A percentile compares a stretch with the other conserved stretches of the same genome.
phyloP scores from a whole-genome alignment of 371 early-diverging fungal species.

The Zychaea mexicana region DNA sequence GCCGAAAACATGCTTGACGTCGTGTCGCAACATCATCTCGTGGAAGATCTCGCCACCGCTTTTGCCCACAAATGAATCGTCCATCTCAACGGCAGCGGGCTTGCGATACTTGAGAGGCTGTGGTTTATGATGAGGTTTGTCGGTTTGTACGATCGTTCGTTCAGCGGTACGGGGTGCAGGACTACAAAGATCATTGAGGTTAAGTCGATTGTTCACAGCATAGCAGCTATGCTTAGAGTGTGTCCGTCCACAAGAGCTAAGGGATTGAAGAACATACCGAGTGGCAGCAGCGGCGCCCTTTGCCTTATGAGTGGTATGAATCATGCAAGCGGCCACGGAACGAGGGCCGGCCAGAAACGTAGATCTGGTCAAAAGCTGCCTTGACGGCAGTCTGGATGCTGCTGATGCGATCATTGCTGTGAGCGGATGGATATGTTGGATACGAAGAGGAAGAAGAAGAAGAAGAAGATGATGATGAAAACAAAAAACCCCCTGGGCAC shows the following conservation, averaged over 20 bases:
- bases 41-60: slow-evolving; percentile 98
- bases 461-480: background rate
- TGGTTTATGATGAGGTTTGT: slow-evolving; percentile 4
- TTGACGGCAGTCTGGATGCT: slow-evolving; percentile 24
- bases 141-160: slow-evolving; percentile 10
- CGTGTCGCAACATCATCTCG: slow-evolving; percentile 95
- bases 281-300: slow-evolving; percentile 24
- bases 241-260: background rate
- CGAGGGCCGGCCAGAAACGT: slow-evolving; percentile 10
- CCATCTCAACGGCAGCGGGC: slow-evolving; percentile 38
- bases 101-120: slow-evolving; percentile 30
- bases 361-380: slow-evolving; percentile 14
- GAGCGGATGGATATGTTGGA: background rate
- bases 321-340: slow-evolving; percentile 25
- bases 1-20: slow-evolving; percentile 93
- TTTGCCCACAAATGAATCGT: slow-evolving; percentile 88
- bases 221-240: background rate
- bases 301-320: slow-evolving; percentile 28
- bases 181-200: background rate
- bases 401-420: slow-evolving; percentile 16
- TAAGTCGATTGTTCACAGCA: background rate
- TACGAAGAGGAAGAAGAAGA: background rate
- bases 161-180: slow-evolving; percentile 13
- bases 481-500: background rate
- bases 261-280: slow-evolving; percentile 9